Conservation (phyloP, 2,329 filamentous ascomycete genomes). For the Amauroascus verrucosus region DNA sequence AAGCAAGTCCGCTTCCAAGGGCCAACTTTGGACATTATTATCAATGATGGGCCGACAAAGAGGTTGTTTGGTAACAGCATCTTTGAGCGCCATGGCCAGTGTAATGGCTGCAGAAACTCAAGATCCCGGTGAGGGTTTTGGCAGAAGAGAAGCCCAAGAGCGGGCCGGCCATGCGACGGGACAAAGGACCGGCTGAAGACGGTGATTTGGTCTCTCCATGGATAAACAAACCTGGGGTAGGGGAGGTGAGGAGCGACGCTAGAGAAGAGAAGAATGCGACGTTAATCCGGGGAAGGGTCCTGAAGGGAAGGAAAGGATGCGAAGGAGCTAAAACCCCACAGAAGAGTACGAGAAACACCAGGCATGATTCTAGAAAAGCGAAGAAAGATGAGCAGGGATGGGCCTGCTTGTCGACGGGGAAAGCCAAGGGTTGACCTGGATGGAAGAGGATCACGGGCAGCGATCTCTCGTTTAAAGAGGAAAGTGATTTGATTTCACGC, state of each 20-base stretch:
- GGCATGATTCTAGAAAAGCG: constrained; percentile 1
- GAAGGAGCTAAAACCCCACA: neutral
- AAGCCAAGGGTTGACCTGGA: neutral
- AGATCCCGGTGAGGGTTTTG: no score
- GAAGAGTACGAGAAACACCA: neutral
- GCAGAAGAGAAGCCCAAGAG: no score
- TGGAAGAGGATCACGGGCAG: neutral
- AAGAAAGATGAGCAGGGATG: neutral
- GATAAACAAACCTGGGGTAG: neutral
- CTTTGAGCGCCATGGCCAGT: no score
- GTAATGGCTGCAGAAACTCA: no score
- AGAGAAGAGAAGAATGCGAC: constrained; percentile 1
- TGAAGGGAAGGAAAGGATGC: neutral
- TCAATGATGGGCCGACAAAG: neutral
- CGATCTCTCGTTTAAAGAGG: neutral
- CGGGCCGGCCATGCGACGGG: no score
- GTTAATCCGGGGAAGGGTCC: constrained; percentile 3
- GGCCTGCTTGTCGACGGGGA: no score
- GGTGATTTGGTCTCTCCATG: neutral
- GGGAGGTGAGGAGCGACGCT: no score
- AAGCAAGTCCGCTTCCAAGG: neutral
- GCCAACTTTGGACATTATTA: neutral
- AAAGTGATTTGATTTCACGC: neutral
- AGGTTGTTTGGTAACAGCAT: no score
- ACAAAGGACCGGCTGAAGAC: constrained; percentile 1